Percentiles rank a stretch among this genome's conserved stretches.
Evolutionary conservation across 108 stramenopile species (phyloP).

Genomic region (Skeletonema potamos): DNA sequence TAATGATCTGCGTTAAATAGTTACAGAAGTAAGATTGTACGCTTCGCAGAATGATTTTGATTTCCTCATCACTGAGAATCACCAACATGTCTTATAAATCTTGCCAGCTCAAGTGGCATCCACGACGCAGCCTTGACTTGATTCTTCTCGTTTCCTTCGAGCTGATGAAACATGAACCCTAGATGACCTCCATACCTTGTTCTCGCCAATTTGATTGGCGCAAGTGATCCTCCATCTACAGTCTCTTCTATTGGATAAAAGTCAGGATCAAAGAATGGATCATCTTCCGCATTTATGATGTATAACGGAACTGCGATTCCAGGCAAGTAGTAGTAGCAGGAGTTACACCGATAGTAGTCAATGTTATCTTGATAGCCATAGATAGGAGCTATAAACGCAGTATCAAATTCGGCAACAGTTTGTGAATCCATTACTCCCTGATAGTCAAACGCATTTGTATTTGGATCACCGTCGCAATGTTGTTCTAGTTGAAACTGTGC

Average conservation of each 20-base stretch:
- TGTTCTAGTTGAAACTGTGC: constrained; percentile 46
- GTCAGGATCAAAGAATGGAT: constrained; percentile 73
- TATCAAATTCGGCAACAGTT: constrained; percentile 78
- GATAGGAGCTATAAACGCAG: constrained; percentile 64
- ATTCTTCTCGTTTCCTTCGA: constrained; percentile 13
- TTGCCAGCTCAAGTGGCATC: constrained; percentile 51
- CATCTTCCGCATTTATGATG: constrained; percentile 73
- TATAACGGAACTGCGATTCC: constrained; percentile 65
- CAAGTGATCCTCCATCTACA: constrained; percentile 33
- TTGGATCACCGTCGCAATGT: constrained; percentile 42
- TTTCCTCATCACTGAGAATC: background rate
- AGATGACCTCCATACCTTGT: constrained; percentile 75
- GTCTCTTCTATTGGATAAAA: constrained; percentile 47
- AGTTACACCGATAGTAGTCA: constrained; percentile 78
- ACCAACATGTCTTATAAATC: constrained; percentile 59
- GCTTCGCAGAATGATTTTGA: background rate
- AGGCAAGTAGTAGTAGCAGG: constrained; percentile 54
- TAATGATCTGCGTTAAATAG: background rate
- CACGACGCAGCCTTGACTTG: constrained; percentile 32
- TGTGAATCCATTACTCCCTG: constrained; percentile 36
- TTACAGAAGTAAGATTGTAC: background rate
- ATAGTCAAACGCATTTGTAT: constrained; percentile 50
- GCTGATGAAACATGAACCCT: constrained; percentile 50
- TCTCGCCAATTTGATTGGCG: constrained; percentile 55
- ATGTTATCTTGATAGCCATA: constrained; percentile 69